A percentile compares a stretch with the other conserved stretches of the same genome.
phyloP scores from a whole-genome alignment of 495 filamentous ascomycete species.

The Daldinia concentrica region DNA sequence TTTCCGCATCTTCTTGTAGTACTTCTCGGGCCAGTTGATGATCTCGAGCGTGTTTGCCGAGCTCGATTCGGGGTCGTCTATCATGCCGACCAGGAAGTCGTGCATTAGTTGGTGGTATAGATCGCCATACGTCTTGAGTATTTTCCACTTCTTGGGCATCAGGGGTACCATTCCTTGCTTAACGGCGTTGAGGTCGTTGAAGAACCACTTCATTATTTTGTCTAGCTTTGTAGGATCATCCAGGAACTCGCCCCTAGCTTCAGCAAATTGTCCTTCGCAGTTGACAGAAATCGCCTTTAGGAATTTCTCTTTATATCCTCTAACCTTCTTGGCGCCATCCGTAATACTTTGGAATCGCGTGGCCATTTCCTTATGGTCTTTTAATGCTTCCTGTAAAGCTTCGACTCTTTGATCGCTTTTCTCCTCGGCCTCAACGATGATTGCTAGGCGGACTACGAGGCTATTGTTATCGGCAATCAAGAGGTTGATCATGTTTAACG shows the following conservation, averaged over 20 bases:
- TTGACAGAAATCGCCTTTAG: conserved; percentile 77
- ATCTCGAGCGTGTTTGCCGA: conserved; percentile 86
- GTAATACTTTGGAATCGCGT: conserved; percentile 93
- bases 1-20: conserved; percentile 94
- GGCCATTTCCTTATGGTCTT: conserved; percentile 93
- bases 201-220: conserved; percentile 91
- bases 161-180: conserved; percentile 87
- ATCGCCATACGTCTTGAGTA: conserved; percentile 85
- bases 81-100: conserved; percentile 80
- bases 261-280: conserved; percentile 77
- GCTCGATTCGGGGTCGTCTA: conserved; percentile 81
- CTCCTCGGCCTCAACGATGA: conserved; percentile 95
- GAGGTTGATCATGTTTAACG: conserved; percentile 87
- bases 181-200: conserved; percentile 94
- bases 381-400: conserved; percentile 91
- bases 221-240: conserved; percentile 84
- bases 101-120: conserved; percentile 97
- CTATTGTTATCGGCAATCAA: conserved; percentile 85
- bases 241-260: conserved; percentile 76
- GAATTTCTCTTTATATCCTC: conserved; percentile 97
- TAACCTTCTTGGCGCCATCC: conserved; percentile 86
- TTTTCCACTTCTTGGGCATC: conserved; percentile 98
- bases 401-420: conserved; percentile 90
- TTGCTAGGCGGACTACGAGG: conserved; percentile 87
- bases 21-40: conserved; percentile 93